Evolutionary conservation across 768 basidiomycete species (phyloP).

Genomic region (button mushroom (Agaricus bisporus)): DNA sequence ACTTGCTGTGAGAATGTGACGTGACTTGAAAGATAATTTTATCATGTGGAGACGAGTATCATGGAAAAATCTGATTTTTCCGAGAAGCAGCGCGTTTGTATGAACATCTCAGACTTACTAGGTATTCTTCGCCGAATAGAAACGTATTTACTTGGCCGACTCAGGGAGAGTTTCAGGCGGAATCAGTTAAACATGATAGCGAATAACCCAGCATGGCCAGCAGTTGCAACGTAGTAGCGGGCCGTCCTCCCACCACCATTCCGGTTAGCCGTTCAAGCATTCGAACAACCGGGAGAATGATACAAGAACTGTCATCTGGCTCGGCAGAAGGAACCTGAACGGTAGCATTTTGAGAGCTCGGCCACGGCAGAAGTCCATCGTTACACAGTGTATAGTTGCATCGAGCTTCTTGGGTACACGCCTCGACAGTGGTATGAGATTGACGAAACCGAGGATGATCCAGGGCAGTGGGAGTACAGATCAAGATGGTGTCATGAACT

Average conservation of each 20-base stretch:
- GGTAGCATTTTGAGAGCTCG: not conserved
- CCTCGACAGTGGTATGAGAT: not conserved
- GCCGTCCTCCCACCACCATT: not conserved
- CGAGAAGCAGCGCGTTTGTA: not conserved
- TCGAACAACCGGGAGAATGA: not conserved
- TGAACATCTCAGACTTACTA: too few species aligned
- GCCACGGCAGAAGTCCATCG: not conserved
- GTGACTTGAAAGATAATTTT: not conserved
- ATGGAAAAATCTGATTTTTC: conserved; percentile 9
- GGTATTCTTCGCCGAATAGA: too few species aligned
- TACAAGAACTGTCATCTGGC: not conserved
- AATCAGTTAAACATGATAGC: too few species aligned
- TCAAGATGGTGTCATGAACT: too few species aligned
- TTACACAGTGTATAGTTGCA: not conserved
- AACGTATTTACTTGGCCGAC: too few species aligned
- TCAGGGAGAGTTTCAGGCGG: too few species aligned
- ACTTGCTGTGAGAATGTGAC: not conserved
- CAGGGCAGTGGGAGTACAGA: not conserved
- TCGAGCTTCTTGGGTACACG: not conserved
- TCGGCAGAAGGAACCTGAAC: conserved; percentile 5
- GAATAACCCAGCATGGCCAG: not conserved
- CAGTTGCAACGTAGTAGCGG: not conserved
- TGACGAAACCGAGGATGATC: conserved; percentile 8
- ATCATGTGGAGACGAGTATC: conserved; percentile 6
- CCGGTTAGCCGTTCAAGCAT: conserved; percentile 1